Evolutionary conservation across 176 grass and related monocot species (phyloP).

Genomic region (Hordeum vulgare): MorexV3_pseudomolecules_assembly NC_058519.1:524282849-524283348

Average conservation of each 20-base stretch:
- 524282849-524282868: too few species aligned
- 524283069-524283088: too few species aligned
- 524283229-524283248: background rate
- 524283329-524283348: background rate
- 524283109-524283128: background rate
- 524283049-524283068: too few species aligned
- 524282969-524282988: too few species aligned
- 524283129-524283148: background rate
- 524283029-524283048: background rate
- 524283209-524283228: background rate
- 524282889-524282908: too few species aligned
- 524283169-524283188: constrained; percentile 23
- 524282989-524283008: background rate
- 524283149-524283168: constrained; percentile 5
- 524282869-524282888: too few species aligned
- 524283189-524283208: constrained; percentile 32
- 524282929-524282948: too few species aligned
- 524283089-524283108: constrained; percentile 28
- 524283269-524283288: background rate
- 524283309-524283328: background rate
- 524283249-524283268: background rate
- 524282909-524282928: too few species aligned
- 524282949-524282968: too few species aligned
- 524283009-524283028: background rate
- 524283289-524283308: constrained; percentile 26